These are phyloP conservation scores for Allantophomopsis cytisporea DNA, from an alignment of 2,329 filamentous ascomycete species.

Conservation along the genomic window DNA sequence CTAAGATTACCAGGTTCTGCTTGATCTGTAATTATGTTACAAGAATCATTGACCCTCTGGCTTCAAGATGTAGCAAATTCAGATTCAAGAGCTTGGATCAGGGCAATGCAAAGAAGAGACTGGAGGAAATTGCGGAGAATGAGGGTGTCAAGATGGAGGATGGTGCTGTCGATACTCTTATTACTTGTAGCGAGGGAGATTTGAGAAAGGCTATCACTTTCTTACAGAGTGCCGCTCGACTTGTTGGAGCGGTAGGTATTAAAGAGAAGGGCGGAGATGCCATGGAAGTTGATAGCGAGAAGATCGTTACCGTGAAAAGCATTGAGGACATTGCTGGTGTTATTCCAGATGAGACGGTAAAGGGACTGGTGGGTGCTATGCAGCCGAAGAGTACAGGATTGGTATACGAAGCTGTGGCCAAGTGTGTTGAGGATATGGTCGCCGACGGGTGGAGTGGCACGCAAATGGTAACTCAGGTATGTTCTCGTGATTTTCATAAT, in stretches of 20 bases:
- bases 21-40: constrained; percentile 98
- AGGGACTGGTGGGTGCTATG: constrained; percentile 59
- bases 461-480: constrained; percentile 71
- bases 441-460: constrained; percentile 7
- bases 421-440: constrained; percentile 77
- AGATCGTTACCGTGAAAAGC: constrained; percentile 59
- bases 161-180: constrained; percentile 71
- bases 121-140: constrained; percentile 69
- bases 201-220: constrained; percentile 93
- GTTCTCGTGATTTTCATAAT: constrained; percentile 7
- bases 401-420: constrained; percentile 61
- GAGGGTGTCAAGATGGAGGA: constrained; percentile 67
- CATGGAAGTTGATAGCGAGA: constrained; percentile 38
- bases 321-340: constrained; percentile 95
- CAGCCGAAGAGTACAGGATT: constrained; percentile 51
- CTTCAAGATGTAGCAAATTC: constrained; percentile 90
- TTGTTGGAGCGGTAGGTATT: constrained; percentile 53
- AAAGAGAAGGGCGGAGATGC: constrained; percentile 26
- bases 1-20: constrained; percentile 91
- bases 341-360: constrained; percentile 65
- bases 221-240: constrained; percentile 80
- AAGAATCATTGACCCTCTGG: constrained; percentile 90
- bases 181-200: constrained; percentile 85
- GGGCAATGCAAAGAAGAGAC: constrained; percentile 62
- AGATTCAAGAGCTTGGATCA: constrained; percentile 93